These are phyloP conservation scores for Saksenaea oblongispora DNA, from an alignment of 371 early-diverging fungal species.

Conservation along the genomic window DNA sequence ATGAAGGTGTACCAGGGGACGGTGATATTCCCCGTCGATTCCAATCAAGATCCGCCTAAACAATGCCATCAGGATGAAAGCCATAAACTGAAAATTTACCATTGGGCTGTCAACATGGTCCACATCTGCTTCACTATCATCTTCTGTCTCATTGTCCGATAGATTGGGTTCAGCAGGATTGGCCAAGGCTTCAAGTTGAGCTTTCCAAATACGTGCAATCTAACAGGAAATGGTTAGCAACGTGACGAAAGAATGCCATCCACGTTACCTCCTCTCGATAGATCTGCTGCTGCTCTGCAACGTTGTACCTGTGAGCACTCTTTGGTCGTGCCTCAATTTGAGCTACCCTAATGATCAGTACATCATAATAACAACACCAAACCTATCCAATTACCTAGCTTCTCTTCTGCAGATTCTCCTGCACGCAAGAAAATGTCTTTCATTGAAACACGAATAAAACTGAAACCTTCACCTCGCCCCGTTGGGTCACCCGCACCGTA, in stretches of 20 bases:
- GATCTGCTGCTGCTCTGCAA: slow-evolving; percentile 94
- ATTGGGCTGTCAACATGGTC: slow-evolving; percentile 35
- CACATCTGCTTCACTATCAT: slow-evolving; percentile 44
- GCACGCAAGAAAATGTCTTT: slow-evolving; percentile 95
- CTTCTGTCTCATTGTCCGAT: slow-evolving; percentile 56
- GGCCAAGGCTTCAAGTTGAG: slow-evolving; percentile 77
- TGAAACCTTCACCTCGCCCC: slow-evolving; percentile 97
- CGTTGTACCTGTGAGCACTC: slow-evolving; percentile 88
- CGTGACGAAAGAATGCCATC: too few species aligned
- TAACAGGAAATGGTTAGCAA: slow-evolving; percentile 14
- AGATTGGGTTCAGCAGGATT: slow-evolving; percentile 51
- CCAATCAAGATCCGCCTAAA: slow-evolving; percentile 34
- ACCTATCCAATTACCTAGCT: slow-evolving; percentile 46
- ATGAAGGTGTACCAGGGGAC: slow-evolving; percentile 36
- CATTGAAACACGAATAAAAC: slow-evolving; percentile 96
- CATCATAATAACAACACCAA: not conserved
- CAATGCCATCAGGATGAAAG: not conserved
- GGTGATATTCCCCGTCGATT: slow-evolving; percentile 39
- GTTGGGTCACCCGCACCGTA: slow-evolving; percentile 98
- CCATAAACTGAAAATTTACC: slow-evolving; percentile 18
- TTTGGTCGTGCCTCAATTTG: slow-evolving; percentile 83
- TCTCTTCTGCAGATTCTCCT: slow-evolving; percentile 84
- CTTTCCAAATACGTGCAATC: slow-evolving; percentile 93
- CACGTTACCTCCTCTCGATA: slow-evolving; percentile 82
- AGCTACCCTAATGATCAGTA: slow-evolving; percentile 29